Evolutionary conservation across 148 eudicot genomes (phyloP).

Genomic region (Pharnaceum exiguum): DNA sequence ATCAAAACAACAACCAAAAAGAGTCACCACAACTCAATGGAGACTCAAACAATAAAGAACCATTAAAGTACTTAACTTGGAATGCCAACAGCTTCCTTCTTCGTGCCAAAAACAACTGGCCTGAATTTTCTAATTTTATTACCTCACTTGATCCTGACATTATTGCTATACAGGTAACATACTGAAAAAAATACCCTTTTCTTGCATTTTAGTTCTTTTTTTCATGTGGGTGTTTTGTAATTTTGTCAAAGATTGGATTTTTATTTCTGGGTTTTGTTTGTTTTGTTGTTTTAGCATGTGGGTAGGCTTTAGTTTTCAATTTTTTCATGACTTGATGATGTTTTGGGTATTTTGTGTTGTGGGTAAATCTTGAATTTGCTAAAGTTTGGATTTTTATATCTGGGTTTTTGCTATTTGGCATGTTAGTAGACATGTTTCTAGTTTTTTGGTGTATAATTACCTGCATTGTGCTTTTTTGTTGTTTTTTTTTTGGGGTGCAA

Average conservation of each 20-base stretch:
- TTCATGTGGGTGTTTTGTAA: slow-evolving; percentile 15
- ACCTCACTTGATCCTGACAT: slow-evolving; percentile 74
- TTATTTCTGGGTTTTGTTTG: slow-evolving; percentile 5
- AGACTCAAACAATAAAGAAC: slow-evolving; percentile 40
- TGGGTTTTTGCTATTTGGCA: neutral
- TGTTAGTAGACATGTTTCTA: slow-evolving; percentile 1
- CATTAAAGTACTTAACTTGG: slow-evolving; percentile 91
- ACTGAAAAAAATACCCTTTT: neutral
- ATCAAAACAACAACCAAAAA: slow-evolving; percentile 8
- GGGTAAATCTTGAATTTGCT: neutral
- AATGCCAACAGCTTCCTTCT: slow-evolving; percentile 91
- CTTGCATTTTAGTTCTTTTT: slow-evolving; percentile 1
- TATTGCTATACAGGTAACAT: slow-evolving; percentile 77
- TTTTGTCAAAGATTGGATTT: slow-evolving; percentile 9
- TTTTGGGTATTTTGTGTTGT: neutral
- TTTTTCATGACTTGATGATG: neutral
- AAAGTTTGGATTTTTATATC: neutral
- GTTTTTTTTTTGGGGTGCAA: neutral
- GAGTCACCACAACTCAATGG: slow-evolving; percentile 15
- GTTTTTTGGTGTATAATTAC: neutral
- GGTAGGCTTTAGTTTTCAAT: neutral
- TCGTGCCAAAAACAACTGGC: slow-evolving; percentile 78
- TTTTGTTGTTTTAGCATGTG: slow-evolving; percentile 5
- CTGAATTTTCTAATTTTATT: slow-evolving; percentile 66
- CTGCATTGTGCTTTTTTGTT: neutral